Conservation (phyloP, 345 rosid genomes). For the Hibiscus trionum region DNA sequence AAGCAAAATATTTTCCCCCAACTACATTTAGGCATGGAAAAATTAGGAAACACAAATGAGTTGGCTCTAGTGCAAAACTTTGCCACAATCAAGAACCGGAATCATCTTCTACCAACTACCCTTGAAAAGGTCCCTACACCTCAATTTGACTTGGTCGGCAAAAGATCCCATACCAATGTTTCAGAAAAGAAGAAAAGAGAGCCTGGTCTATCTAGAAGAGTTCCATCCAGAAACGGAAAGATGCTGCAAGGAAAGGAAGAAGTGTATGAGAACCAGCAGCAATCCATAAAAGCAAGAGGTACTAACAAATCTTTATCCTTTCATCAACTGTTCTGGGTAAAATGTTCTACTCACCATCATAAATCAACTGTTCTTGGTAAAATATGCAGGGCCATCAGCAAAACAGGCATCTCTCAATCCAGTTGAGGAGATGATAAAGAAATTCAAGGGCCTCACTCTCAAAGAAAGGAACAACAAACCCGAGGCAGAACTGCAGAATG, state of each 20-base stretch:
- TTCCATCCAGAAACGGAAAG: conserved; percentile 21
- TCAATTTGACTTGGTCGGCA: conserved; percentile 14
- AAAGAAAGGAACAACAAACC: conserved; percentile 23
- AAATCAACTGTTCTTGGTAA: conserved; percentile 10
- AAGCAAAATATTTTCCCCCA: conserved; percentile 11
- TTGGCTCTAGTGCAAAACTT: conserved; percentile 15
- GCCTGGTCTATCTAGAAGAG: conserved; percentile 16
- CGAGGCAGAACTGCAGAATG: conserved; percentile 35
- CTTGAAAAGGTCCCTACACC: conserved; percentile 23
- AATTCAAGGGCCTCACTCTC: conserved; percentile 38
- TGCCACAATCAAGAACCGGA: conserved; percentile 13
- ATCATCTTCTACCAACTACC: conserved; percentile 25
- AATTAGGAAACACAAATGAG: conserved; percentile 10
- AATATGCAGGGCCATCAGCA: conserved; percentile 31
- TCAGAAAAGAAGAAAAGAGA: conserved; percentile 22
- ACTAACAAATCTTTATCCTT: conserved; percentile 16
- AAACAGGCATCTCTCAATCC: conserved; percentile 18
- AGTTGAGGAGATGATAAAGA: conserved; percentile 43
- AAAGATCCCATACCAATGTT: conserved; percentile 9
- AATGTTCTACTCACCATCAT: conserved; percentile 10
- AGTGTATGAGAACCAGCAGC: conserved; percentile 12
- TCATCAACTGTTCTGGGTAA: conserved; percentile 10
- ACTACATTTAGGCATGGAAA: conserved; percentile 9
- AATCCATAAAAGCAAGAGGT: conserved; percentile 33
- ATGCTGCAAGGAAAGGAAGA: conserved; percentile 22